A percentile compares a stretch with the other conserved stretches of the same genome.
Evolutionary conservation across 441 rosid species (phyloP).

Genomic region (Dalechampia spathulata): DNA sequence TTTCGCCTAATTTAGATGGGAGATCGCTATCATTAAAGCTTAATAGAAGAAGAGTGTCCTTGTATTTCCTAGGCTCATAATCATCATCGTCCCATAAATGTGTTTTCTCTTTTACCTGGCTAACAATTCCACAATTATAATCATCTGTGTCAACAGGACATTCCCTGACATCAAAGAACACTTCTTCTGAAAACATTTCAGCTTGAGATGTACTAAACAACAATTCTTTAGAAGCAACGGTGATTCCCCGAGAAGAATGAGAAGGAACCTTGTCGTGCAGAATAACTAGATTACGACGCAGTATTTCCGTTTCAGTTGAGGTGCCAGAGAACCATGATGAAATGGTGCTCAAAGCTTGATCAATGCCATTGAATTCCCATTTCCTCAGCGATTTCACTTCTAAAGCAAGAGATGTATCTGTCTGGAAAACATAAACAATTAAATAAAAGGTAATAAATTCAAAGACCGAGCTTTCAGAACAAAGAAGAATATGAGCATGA

Average conservation of each 20-base stretch:
- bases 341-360: conserved; percentile 1
- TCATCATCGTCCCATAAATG: conserved; percentile 1
- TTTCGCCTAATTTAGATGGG: conserved; percentile 1
- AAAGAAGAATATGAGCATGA: too few relatives aligned
- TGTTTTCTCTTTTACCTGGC: neutral
- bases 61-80: neutral
- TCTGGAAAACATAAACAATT: conserved; percentile 1
- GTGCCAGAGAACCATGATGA: conserved; percentile 4
- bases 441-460: too few relatives aligned
- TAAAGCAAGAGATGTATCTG: conserved; percentile 10
- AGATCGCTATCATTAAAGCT: conserved; percentile 1
- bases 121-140: neutral
- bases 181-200: neutral
- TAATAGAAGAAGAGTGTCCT: conserved; percentile 1
- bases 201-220: neutral
- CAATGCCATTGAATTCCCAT: conserved; percentile 6
- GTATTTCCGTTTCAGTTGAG: neutral
- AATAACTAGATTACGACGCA: neutral
- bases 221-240: conserved; percentile 1
- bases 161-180: conserved; percentile 6
- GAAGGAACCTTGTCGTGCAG: neutral
- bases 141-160: neutral
- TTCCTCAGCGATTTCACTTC: conserved; percentile 4
- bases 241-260: neutral
- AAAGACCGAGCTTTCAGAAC: too few relatives aligned